These are phyloP conservation scores for Didymella pinodella DNA, from an alignment of 2,329 filamentous ascomycete genomes.

Conservation along the genomic window DNA sequence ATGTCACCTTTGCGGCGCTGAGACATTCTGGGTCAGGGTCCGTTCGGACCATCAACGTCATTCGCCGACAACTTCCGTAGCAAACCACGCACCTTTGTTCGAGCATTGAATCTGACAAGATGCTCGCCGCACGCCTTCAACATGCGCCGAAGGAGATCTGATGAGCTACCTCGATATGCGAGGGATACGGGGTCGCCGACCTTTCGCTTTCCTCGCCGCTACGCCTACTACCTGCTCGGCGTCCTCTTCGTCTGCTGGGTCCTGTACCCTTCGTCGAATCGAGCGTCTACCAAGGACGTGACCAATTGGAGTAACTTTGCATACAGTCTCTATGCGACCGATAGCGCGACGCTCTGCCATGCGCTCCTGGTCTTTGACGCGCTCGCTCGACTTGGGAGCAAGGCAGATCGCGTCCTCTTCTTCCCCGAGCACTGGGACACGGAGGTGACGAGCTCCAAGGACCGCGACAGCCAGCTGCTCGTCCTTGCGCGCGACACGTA, in stretches of 20 bases:
- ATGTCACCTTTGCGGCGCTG: not conserved
- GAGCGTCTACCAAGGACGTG: conserved; percentile 16
- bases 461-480: conserved; percentile 57
- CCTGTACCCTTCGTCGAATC: conserved; percentile 30
- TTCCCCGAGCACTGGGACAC: conserved; percentile 54
- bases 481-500: conserved; percentile 59
- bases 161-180: conserved; percentile 46
- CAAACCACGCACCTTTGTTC: not conserved
- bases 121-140: conserved; percentile 21
- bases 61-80: conserved; percentile 8
- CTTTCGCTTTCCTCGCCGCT: conserved; percentile 41
- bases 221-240: conserved; percentile 37
- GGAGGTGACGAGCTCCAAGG: conserved; percentile 34
- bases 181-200: conserved; percentile 24
- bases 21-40: conserved; percentile 6
- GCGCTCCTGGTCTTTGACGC: conserved; percentile 56
- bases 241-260: conserved; percentile 43
- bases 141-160: conserved; percentile 47
- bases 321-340: conserved; percentile 55
- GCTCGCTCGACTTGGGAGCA: conserved; percentile 53
- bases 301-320: conserved; percentile 52
- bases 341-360: conserved; percentile 54
- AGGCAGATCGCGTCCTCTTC: conserved; percentile 57
- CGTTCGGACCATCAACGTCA: conserved; percentile 5
- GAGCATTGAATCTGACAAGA: not conserved